These are phyloP conservation scores for Xylariaceae sp. DNA, from an alignment of 2,329 filamentous ascomycete genomes.

Conservation along the genomic window DNA sequence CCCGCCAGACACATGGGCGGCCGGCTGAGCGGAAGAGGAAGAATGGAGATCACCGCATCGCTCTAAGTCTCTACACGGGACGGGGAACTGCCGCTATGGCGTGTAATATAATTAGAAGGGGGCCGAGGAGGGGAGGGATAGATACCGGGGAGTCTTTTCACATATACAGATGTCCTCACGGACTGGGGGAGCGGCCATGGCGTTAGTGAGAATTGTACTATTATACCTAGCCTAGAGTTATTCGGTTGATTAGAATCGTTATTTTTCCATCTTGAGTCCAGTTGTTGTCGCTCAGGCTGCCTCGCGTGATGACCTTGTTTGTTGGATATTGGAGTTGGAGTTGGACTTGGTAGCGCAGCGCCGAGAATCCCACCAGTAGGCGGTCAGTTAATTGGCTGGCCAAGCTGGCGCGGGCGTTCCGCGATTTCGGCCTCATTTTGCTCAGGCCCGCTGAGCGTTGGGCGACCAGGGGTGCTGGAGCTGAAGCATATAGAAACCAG, in stretches of 20 bases:
- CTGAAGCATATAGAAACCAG: too few relatives aligned
- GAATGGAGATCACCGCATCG: constrained; percentile 20
- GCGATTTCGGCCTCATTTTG: too few relatives aligned
- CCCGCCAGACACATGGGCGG: constrained; percentile 32
- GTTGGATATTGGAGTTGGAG: neutral
- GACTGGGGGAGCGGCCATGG: neutral
- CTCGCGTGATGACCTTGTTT: neutral
- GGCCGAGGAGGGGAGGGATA: too few relatives aligned
- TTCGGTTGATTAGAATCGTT: neutral
- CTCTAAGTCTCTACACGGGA: constrained; percentile 9
- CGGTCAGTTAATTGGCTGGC: too few relatives aligned
- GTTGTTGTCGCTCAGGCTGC: neutral
- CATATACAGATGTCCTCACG: constrained; percentile 1
- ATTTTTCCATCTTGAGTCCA: neutral
- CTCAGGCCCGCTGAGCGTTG: too few relatives aligned
- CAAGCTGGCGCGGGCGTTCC: too few relatives aligned
- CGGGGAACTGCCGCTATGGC: neutral
- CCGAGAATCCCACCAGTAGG: too few relatives aligned
- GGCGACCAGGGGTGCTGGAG: too few relatives aligned
- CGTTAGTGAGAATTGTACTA: neutral
- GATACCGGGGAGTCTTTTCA: neutral
- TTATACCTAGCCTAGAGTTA: too few relatives aligned
- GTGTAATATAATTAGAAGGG: neutral
- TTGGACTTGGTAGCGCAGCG: too few relatives aligned
- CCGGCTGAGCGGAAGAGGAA: constrained; percentile 24